phyloP scores from a whole-genome alignment of 225 moss, liverwort and hornwort genomes.

The Lunularia cruciata region DNA sequence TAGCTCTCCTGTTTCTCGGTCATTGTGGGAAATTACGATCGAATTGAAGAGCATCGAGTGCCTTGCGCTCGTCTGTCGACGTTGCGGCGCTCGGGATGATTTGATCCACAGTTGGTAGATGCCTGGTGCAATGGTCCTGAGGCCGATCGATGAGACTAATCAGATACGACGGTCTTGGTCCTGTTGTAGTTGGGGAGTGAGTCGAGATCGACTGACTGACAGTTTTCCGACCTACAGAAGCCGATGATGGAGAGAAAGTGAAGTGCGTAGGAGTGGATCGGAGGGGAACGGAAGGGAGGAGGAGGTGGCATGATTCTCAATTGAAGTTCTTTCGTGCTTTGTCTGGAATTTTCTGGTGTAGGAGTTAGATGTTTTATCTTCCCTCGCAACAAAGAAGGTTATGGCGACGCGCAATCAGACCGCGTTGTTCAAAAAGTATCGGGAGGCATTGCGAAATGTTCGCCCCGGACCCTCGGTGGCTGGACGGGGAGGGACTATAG shows the following conservation, averaged over 20 bases:
- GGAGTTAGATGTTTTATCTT: conserved; percentile 31
- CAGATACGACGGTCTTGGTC: background rate
- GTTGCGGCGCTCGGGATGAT: background rate
- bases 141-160: conserved; percentile 4
- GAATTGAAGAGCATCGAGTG: background rate
- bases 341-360: conserved; percentile 18
- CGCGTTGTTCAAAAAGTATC: conserved; percentile 89
- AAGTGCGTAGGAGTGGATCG: conserved; percentile 12
- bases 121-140: conserved; percentile 1
- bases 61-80: too few species aligned
- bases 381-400: conserved; percentile 9
- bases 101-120: conserved; percentile 8
- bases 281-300: background rate
- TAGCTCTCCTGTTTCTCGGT: conserved; percentile 27
- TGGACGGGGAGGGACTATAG: conserved; percentile 62
- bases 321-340: conserved; percentile 1
- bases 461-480: conserved; percentile 61
- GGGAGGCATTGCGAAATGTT: conserved; percentile 84
- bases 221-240: background rate
- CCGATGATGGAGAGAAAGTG: background rate
- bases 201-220: background rate
- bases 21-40: conserved; percentile 6
- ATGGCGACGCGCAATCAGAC: conserved; percentile 99
- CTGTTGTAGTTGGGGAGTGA: background rate
- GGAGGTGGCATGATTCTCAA: background rate